Conservation (phyloP, 306 rosid species). For the Gleditsia sinensis region DNA sequence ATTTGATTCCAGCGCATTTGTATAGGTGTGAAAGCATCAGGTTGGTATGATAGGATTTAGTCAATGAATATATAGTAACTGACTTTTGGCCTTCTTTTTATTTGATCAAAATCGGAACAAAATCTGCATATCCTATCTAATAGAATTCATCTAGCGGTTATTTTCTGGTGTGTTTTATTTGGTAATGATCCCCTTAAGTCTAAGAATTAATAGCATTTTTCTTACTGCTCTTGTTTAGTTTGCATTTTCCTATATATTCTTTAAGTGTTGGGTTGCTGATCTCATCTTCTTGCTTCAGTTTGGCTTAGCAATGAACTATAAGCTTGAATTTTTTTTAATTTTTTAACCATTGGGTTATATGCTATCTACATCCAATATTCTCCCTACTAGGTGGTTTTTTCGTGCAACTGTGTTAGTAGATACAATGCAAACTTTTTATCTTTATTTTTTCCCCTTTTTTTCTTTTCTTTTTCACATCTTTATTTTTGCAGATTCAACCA, state of each 20-base stretch:
- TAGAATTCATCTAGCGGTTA: background rate
- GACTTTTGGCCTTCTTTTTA: background rate
- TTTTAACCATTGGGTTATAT: slow-evolving; percentile 26
- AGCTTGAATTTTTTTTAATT: background rate
- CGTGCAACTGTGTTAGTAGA: slow-evolving; percentile 33
- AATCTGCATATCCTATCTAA: background rate
- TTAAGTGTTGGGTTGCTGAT: slow-evolving; percentile 7
- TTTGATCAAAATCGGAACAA: background rate
- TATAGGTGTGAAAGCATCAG: background rate
- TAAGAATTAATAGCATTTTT: background rate
- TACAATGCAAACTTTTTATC: slow-evolving; percentile 34
- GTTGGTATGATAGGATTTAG: background rate
- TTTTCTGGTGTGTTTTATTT: background rate
- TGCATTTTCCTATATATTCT: slow-evolving; percentile 2
- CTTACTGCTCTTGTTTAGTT: background rate
- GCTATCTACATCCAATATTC: slow-evolving; percentile 4
- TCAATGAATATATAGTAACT: background rate
- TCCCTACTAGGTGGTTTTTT: slow-evolving; percentile 13
- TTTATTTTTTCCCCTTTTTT: slow-evolving; percentile 37
- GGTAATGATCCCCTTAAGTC: background rate
- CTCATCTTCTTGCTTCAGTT: slow-evolving; percentile 4
- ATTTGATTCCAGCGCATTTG: too few species aligned
- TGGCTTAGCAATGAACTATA: slow-evolving; percentile 16
- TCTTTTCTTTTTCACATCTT: slow-evolving; percentile 51
- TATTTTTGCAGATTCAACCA: slow-evolving; percentile 97